A percentile compares a stretch with the other conserved stretches of the same genome.
These are phyloP conservation scores for Sherardia arvensis DNA, from an alignment of 257 asterid genomes.

Conservation along the genomic window DNA sequence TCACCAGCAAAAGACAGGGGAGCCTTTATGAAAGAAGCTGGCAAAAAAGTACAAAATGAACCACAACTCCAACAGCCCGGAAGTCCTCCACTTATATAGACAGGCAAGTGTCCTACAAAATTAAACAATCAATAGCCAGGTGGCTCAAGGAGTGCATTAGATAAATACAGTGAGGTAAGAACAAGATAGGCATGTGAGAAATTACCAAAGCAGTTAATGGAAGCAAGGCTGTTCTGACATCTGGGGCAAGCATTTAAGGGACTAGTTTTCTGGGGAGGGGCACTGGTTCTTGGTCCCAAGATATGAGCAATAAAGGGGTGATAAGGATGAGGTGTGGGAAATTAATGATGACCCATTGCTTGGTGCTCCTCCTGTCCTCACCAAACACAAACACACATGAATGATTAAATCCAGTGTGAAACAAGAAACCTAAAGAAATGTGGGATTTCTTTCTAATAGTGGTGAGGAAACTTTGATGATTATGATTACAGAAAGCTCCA, in stretches of 20 bases:
- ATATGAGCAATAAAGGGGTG: not conserved
- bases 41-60: constrained; percentile 5
- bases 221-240: constrained; percentile 15
- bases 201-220: constrained; percentile 22
- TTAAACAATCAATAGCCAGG: constrained; percentile 2
- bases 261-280: constrained; percentile 20
- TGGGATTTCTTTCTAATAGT: not conserved
- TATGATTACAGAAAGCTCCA: not conserved
- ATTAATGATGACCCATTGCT: constrained; percentile 41
- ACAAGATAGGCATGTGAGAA: constrained; percentile 13
- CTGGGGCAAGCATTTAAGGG: constrained; percentile 40
- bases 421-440: not conserved
- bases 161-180: not conserved
- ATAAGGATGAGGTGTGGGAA: constrained; percentile 23
- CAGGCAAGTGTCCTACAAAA: constrained; percentile 3
- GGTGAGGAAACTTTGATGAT: constrained; percentile 3
- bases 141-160: not conserved
- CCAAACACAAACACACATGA: constrained; percentile 7
- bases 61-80: constrained; percentile 22
- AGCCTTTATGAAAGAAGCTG: not conserved
- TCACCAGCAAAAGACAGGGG: not conserved
- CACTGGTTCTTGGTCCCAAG: constrained; percentile 33
- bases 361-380: constrained; percentile 1
- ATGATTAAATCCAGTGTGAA: not conserved
- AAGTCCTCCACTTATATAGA: constrained; percentile 32